A percentile compares a stretch with the other conserved stretches of the same genome.
Conservation (phyloP, 2,329 filamentous ascomycete genomes). For the Lasiodiplodia sp. region DNA sequence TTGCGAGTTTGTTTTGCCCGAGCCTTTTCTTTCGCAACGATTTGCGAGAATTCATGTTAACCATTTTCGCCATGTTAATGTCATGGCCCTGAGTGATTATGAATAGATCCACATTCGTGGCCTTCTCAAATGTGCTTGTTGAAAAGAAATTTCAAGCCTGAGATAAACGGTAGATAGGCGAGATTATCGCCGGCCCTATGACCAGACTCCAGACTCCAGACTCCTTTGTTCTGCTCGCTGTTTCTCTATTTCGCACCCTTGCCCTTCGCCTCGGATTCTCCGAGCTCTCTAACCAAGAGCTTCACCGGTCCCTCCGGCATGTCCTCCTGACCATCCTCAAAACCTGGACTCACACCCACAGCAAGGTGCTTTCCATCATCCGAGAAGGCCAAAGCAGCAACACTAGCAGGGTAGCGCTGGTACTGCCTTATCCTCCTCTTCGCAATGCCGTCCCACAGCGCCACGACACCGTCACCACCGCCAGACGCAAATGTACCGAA, state of each 20-base stretch:
- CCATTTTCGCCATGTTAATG: background rate
- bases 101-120: background rate
- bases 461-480: conserved; percentile 90
- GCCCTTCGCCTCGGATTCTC: conserved; percentile 85
- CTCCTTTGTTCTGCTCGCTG: background rate
- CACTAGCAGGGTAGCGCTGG: conserved; percentile 79
- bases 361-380: conserved; percentile 79
- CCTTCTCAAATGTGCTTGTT: background rate
- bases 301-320: conserved; percentile 75
- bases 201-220: conserved; percentile 24
- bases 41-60: background rate
- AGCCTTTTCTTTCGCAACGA: background rate
- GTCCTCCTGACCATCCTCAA: conserved; percentile 86
- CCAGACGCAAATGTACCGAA: conserved; percentile 87
- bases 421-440: conserved; percentile 92
- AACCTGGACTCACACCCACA: conserved; percentile 82
- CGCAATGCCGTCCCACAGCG: conserved; percentile 88
- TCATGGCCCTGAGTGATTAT: background rate
- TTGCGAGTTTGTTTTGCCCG: background rate
- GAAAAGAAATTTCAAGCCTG: background rate
- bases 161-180: background rate
- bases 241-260: conserved; percentile 69
- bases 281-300: conserved; percentile 82
- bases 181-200: background rate
- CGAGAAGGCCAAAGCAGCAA: conserved; percentile 80